Base-by-base conservation (phyloP, 306 rosid genomes). In the Macrotyloma uniflorum region DNA sequence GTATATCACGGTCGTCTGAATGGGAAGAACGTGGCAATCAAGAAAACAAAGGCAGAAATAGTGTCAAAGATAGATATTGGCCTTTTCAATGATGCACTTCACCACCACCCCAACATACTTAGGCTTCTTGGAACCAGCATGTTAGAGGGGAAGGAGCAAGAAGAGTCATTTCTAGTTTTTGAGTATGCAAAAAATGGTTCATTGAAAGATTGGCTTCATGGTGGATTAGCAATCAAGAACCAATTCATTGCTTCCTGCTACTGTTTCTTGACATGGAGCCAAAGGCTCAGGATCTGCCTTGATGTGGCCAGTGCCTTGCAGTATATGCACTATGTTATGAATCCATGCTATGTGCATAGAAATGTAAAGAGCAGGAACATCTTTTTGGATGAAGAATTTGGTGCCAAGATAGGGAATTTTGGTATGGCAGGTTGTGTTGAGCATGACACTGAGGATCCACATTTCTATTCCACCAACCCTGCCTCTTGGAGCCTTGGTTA, bases 161-260 rank as follows among this genome's bases (percentile, higher is more conserved):
- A 76, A 46, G 92, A 90, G 30, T 92, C 97, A 0, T 88, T 72
- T 77, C 75, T 92, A 62, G 88, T 89, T 19, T 91, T 90, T 30
- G 98, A 92, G 90, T 92, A 86, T 64, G 93, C 95, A 1, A 85
- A 85, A 72, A 94, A 94, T 33, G 98, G 98, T 22, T 89, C 98
- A 4, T 66, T 94, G 68, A 92, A 89, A 78, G 98, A 94, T 67
- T 94, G 98, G 98, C 91, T 94, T 51, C 97, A 94, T 28, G 95
- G 95, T 24, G 97, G 98, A 45, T 71, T 94, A 81, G 98, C 98
- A 35, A 88, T 94, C 68, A 94, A 94, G 85, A 94, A 88, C 79
- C 97, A 94, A 74, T 94, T 90, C 93, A 94, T 92, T 64, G 77
- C 93, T 54, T 95, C 98, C 9, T 95, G 98, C 79, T 88, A 91